Evolutionary conservation across 2,329 filamentous ascomycete species (phyloP).

Genomic region (Calonectria ilicicola): DNA sequence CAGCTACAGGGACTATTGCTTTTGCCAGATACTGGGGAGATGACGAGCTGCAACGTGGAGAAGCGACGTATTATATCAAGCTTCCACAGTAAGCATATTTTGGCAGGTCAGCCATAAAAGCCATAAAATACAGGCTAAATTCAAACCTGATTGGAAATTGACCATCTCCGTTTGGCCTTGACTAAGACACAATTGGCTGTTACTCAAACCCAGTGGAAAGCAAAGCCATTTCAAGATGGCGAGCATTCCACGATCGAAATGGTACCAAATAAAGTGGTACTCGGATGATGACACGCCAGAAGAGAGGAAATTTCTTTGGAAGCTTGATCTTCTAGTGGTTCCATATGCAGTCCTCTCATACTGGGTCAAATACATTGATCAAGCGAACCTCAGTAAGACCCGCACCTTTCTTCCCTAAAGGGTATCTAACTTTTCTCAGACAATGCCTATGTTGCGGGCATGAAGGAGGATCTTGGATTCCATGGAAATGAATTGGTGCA

Average conservation of each 20-base stretch:
- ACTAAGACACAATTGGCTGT: too few relatives aligned
- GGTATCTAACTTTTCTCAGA: conserved; percentile 44
- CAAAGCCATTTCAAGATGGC: neutral
- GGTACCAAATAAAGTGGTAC: conserved; percentile 24
- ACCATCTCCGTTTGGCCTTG: neutral
- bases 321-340: conserved; percentile 18
- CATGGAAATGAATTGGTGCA: conserved; percentile 65
- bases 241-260: conserved; percentile 17
- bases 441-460: conserved; percentile 66
- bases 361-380: conserved; percentile 23
- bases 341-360: conserved; percentile 20
- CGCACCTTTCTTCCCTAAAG: neutral
- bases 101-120: neutral
- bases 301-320: conserved; percentile 17
- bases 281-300: conserved; percentile 22
- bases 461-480: conserved; percentile 64
- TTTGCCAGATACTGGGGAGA: neutral
- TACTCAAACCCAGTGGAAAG: neutral
- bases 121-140: neutral
- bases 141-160: neutral
- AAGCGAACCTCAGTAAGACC: conserved; percentile 16
- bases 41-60: conserved; percentile 9
- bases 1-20: neutral
- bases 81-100: neutral
- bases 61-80: neutral